Percentiles rank a stretch among this genome's conserved stretches.
Evolutionary conservation across 495 filamentous ascomycete genomes (phyloP).

Genomic region (Penicillium soppii): DNA sequence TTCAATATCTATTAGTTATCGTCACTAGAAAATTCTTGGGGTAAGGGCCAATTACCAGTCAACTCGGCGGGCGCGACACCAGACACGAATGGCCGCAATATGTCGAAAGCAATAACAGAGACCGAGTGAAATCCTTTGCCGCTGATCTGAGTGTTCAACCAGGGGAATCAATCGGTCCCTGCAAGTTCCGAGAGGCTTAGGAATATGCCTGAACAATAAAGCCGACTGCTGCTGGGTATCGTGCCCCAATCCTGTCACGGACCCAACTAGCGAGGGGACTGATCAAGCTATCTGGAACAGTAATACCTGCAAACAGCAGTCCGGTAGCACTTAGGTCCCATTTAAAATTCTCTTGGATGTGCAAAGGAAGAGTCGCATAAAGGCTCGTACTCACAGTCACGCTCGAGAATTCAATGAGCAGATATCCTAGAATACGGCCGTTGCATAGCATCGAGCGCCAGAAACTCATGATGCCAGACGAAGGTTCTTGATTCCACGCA

Average conservation of each 20-base stretch:
- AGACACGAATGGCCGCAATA: constrained; percentile 7
- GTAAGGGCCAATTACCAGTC: background rate
- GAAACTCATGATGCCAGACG: background rate
- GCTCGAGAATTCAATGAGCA: background rate
- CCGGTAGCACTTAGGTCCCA: constrained; percentile 7
- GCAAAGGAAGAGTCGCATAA: constrained; percentile 9
- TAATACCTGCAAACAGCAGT: constrained; percentile 8
- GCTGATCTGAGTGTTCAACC: background rate
- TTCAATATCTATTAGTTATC: background rate
- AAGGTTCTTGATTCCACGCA: background rate
- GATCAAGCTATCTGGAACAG: constrained; percentile 6
- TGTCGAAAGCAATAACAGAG: constrained; percentile 3
- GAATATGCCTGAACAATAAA: background rate
- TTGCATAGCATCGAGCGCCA: background rate
- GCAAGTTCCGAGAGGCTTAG: background rate
- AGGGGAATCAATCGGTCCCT: background rate
- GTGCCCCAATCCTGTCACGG: constrained; percentile 7
- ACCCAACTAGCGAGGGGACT: constrained; percentile 14
- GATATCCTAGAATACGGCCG: background rate
- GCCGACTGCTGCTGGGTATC: background rate
- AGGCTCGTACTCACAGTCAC: background rate
- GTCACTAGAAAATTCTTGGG: background rate
- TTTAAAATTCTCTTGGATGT: constrained; percentile 7
- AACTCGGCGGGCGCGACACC: constrained; percentile 6
- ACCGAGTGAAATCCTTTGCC: background rate